These are phyloP conservation scores for Rhizopus stolonifer DNA, from an alignment of 371 early-diverging fungal species.

Conservation along the genomic window DNA sequence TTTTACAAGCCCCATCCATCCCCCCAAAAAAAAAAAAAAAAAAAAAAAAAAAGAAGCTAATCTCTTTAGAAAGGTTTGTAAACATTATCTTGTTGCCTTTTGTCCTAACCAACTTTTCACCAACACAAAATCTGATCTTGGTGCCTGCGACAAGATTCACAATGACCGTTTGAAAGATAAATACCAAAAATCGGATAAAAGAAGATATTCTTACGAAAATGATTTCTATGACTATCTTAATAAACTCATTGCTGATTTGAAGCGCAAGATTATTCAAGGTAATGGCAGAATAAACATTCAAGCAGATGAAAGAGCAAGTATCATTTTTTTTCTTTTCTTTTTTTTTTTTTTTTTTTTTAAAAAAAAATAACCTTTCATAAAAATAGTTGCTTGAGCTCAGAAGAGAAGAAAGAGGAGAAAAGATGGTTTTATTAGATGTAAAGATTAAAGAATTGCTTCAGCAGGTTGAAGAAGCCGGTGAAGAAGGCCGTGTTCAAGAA, in stretches of 20 bases:
- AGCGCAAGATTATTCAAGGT: conserved; percentile 75
- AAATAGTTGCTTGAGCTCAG: conserved; percentile 59
- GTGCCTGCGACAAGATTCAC: conserved; percentile 75
- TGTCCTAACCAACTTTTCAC: conserved; percentile 86
- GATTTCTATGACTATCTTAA: conserved; percentile 75
- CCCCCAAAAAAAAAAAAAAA: neutral
- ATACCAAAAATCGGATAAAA: conserved; percentile 71
- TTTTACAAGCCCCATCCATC: neutral
- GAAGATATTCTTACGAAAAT: conserved; percentile 73
- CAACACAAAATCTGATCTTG: conserved; percentile 86
- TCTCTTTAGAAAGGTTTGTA: conserved; percentile 72
- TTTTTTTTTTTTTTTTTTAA: too few species aligned
- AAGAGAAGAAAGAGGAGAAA: conserved; percentile 82
- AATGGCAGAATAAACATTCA: conserved; percentile 73
- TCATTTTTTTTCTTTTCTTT: conserved; percentile 1
- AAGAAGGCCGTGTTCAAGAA: conserved; percentile 79
- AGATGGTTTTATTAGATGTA: conserved; percentile 80
- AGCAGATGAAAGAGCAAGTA: conserved; percentile 66
- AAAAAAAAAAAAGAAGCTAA: neutral
- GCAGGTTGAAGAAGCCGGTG: conserved; percentile 74
- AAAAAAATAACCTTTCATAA: neutral
- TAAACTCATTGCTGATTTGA: conserved; percentile 70
- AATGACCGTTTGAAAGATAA: conserved; percentile 78
- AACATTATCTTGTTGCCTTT: conserved; percentile 81
- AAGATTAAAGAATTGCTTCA: conserved; percentile 73